Base-by-base conservation (phyloP, 2,329 filamentous ascomycete genomes). In the Botrytis aclada region DNA sequence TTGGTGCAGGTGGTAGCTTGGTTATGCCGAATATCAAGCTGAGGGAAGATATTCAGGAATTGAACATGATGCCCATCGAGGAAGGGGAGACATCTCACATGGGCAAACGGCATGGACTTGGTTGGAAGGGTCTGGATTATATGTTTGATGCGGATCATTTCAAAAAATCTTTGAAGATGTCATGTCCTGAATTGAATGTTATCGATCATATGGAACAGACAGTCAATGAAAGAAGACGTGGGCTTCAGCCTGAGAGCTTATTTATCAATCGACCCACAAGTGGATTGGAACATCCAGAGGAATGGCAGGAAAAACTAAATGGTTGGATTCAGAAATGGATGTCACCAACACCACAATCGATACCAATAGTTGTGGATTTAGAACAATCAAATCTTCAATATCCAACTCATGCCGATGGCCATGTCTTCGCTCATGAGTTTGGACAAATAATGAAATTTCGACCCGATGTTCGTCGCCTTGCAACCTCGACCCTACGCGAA, bases 21-120 rank as follows among this genome's bases (percentile, higher is more conserved):
- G 82, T 83, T 4, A 56, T 84, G 3, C 82, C 82, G 3, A 80
- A 80, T 1, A 83, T 84, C 75, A 77, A 79, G 1, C 69, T 81
- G 62, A 80, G 82, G 45, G 81, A 82, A 69, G 77, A 80, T 22
- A 77, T 76, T 22, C 77, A 82, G 43, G 71, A 74, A 9, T 47
- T 75, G 56, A 73, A 72, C 7, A 74, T 72, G 70, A 61, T 47
- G 66, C 37, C 41, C 41, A 43, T 37, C 25, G 45, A 73, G 39
- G 69, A 72, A 34, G 67, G 70, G 54, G 72, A 63, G 5, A 71
- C 71, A 73, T 56, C 66, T 22, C 71, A 76, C 62, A 16, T 77
- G 25, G 73, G 74, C n/a, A 73, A 69, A 43, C 61, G 76, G 20
- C 76, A 77, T 70, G 76, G 76, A 1, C 66, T 34, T 78, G 81